Evolutionary conservation across 2,329 filamentous ascomycete species (phyloP), one percentile per base, ranked within the genome.

Genomic region (Saccharata proteae): DNA sequence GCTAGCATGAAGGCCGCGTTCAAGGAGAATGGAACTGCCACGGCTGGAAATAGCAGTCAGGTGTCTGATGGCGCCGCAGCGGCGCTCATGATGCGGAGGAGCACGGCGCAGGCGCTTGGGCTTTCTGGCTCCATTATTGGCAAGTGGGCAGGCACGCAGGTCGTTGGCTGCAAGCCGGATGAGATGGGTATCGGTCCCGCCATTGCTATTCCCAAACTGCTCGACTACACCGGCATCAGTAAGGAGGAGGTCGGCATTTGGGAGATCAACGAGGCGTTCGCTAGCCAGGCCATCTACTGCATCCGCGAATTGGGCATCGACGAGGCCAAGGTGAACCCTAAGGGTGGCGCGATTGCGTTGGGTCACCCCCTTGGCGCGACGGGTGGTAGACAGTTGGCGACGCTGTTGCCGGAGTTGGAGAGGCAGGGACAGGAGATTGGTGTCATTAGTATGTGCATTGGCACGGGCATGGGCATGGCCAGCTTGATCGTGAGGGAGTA

Each of bases 141-240:
- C 20, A 84, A 80, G 54, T 94, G 86, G 64, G 80, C 85, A 0
- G 77, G 71, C 0, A 78, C 80, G 1, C 69, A 75, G 17, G 77
- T 82, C 8, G 74, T 76, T 0, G 86, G 88, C 9, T 92, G 83
- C 51, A 67, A 65, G 30, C 86, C 88, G 0, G 84, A 93, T 48
- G 85, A 93, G 67, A 94, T 96, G 88, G 86, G 88, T 22, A 67
- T 94, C 36, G 86, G 88, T 0, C 86, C 88, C 0, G 83, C 84
- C 0, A 50, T 93, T 16, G 86, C 83, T 0, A 88, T 94, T 31
- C 86, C 86, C 5, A 80, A 78, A 51, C 65, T 93, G 13, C 65
- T 94, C n/a, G 54, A 62, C 12, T 71, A 73, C 38, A 70, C 78
- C 2, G 82, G 77, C 1, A 53, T 94, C 10, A 50, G 59, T 25